phyloP scores from a whole-genome alignment of 345 rosid genomes.

The Jatropha curcas region DNA sequence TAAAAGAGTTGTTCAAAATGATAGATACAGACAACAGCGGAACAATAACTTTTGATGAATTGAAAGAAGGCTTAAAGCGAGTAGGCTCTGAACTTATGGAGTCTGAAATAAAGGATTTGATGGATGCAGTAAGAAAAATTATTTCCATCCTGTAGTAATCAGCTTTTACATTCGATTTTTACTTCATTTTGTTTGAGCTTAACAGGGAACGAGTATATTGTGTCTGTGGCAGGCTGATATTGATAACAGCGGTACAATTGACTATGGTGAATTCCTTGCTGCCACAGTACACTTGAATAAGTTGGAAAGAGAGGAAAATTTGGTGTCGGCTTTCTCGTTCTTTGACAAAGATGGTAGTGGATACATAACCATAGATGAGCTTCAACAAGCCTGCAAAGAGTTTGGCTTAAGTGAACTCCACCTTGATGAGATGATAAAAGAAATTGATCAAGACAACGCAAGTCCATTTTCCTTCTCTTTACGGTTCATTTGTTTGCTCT shows the following conservation, averaged over 20 bases:
- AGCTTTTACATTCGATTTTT: background rate
- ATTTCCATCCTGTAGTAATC: background rate
- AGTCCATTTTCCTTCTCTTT: conserved; percentile 28
- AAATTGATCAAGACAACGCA: conserved; percentile 80
- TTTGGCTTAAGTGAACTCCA: conserved; percentile 66
- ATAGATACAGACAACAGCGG: conserved; percentile 76
- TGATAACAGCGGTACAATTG: conserved; percentile 78
- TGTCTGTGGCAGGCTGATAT: conserved; percentile 64
- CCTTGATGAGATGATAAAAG: conserved; percentile 78
- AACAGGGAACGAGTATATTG: background rate
- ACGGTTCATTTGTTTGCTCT: background rate
- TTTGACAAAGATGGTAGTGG: conserved; percentile 84
- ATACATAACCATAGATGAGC: conserved; percentile 75
- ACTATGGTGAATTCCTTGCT: conserved; percentile 78
- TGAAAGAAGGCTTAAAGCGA: conserved; percentile 54
- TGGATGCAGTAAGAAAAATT: conserved; percentile 57
- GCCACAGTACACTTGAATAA: conserved; percentile 80
- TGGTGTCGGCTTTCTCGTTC: conserved; percentile 64
- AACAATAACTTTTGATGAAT: conserved; percentile 71
- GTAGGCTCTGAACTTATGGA: conserved; percentile 84
- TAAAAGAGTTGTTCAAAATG: conserved; percentile 79
- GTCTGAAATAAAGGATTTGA: conserved; percentile 73
- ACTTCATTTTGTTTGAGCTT: background rate
- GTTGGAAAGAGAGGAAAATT: conserved; percentile 79
- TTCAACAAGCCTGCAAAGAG: conserved; percentile 75